Evolutionary conservation across 2,329 filamentous ascomycete species (phyloP), one percentile per base, ranked within the genome.

Genomic region (Cyanodermella asteris): DNA sequence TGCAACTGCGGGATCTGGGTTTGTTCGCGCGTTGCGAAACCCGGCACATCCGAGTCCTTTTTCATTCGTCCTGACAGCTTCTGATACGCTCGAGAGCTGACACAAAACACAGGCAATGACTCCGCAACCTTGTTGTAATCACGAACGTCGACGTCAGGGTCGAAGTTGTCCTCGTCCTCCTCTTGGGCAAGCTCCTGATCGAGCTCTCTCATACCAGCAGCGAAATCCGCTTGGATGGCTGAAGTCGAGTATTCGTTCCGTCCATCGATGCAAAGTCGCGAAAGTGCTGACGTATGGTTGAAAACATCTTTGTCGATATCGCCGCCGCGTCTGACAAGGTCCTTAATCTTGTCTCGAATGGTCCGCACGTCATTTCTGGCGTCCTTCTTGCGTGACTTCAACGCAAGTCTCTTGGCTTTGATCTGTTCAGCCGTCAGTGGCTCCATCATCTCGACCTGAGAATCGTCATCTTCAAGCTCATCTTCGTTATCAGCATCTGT

Each of bases 81-180:
- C 34, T 74, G 66, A 27, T 70, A 74, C 0, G 59, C 66, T 22
- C 60, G 49, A 23, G 60, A 63, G 29, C 62, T 68, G 10, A 73
- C 61, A 31, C 67, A 73, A 36, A 72, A 75, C 2, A 74, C 66
- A 0, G 65, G 59, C 1, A 75, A 47, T 1, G 48, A 51, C 6
- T 41, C 41, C 0, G 61, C 64, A 6, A 72, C 53, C 21, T 62
- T 43, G 1, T 62, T 53, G 26, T 73, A 73, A 35, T 72, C 56
- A 7, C 64, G 53, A 3, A 50, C 22, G 5, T 67, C 57, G n/a
- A 55, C 37, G 2, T 61, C 53, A 0, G 61, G 61, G 32, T 69
- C 46, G 34, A 67, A 68, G 6, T 50, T 50, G 1, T 51, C 53
- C 12, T 60, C 60, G 22, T 69, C 54, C 33, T 62, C 51, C 31